Conservation (phyloP, 1,139 yeast genomes). For the Fermentozyma sake region DNA sequence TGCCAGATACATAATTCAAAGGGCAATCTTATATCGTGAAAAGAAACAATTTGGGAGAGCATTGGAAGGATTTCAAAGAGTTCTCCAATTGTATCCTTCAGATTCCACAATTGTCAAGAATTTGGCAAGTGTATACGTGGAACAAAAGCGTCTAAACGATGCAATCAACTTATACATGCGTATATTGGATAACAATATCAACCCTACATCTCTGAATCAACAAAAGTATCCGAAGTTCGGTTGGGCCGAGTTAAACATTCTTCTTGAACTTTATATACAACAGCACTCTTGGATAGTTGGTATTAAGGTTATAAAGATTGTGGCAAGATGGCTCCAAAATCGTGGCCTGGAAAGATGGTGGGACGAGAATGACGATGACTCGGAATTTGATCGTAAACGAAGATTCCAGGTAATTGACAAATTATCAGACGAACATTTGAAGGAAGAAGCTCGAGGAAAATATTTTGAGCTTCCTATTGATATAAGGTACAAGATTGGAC, state of each 20-base stretch:
- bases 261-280: slow-evolving; percentile 71
- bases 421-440: slow-evolving; percentile 7
- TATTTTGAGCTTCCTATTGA: slow-evolving; percentile 68
- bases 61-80: slow-evolving; percentile 63
- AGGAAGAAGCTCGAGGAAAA: slow-evolving; percentile 28
- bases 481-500: slow-evolving; percentile 76
- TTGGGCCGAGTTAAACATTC: slow-evolving; percentile 84
- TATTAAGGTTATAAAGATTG: slow-evolving; percentile 58
- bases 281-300: slow-evolving; percentile 64
- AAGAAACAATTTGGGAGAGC: slow-evolving; percentile 68
- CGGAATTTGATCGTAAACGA: slow-evolving; percentile 70
- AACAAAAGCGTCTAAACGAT: slow-evolving; percentile 70
- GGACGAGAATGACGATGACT: slow-evolving; percentile 72
- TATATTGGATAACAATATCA: slow-evolving; percentile 55
- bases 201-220: slow-evolving; percentile 16
- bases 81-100: slow-evolving; percentile 57
- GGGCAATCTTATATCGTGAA: slow-evolving; percentile 66
- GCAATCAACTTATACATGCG: slow-evolving; percentile 75
- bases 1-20: slow-evolving; percentile 49
- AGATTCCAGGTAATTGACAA: slow-evolving; percentile 36
- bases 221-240: slow-evolving; percentile 51
- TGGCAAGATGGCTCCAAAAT: slow-evolving; percentile 79
- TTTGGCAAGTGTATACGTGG: slow-evolving; percentile 73
- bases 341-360: slow-evolving; percentile 75
- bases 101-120: slow-evolving; percentile 63